Conservation (phyloP, 192 early-diverging fungal species). For the Lunasporangiospora selenospora region DNA sequence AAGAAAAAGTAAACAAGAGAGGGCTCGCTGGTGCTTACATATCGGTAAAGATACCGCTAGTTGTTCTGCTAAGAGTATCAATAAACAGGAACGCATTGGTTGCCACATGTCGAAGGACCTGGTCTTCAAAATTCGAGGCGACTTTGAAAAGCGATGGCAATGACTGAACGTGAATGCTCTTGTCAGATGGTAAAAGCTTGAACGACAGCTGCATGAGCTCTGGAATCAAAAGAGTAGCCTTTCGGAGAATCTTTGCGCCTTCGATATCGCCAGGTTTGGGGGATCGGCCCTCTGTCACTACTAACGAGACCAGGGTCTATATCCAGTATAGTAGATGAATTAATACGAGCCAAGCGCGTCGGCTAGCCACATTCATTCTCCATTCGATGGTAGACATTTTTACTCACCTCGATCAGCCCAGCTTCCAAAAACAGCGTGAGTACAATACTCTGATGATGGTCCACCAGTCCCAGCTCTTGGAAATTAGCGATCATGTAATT, state of each 20-base stretch:
- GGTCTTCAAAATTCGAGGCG: slow-evolving; percentile 80
- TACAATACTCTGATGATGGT: slow-evolving; percentile 74
- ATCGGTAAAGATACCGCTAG: slow-evolving; percentile 44
- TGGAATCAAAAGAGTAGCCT: slow-evolving; percentile 74
- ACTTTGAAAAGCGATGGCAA: slow-evolving; percentile 75
- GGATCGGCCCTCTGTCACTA: slow-evolving; percentile 63
- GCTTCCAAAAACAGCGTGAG: slow-evolving; percentile 80
- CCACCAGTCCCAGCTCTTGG: slow-evolving; percentile 64
- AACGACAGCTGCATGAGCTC: slow-evolving; percentile 78
- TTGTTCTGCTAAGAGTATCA: slow-evolving; percentile 63
- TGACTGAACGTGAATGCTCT: slow-evolving; percentile 55
- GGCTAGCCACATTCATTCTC: neutral
- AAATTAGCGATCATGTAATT: slow-evolving; percentile 21
- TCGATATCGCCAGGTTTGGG: slow-evolving; percentile 8
- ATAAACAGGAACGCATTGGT: slow-evolving; percentile 79
- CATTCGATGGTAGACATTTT: slow-evolving; percentile 15
- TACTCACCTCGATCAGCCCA: slow-evolving; percentile 62
- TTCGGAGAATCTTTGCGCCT: slow-evolving; percentile 55
- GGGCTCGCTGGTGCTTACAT: neutral
- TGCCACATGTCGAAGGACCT: slow-evolving; percentile 74
- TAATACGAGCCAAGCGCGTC: neutral
- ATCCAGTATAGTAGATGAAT: neutral
- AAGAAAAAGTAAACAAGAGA: slow-evolving; percentile 2
- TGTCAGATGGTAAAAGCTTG: slow-evolving; percentile 62
- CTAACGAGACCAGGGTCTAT: slow-evolving; percentile 73